phyloP scores from a whole-genome alignment of 1,284 basidiomycete species.

The Heterobasidion occidentale region DNA sequence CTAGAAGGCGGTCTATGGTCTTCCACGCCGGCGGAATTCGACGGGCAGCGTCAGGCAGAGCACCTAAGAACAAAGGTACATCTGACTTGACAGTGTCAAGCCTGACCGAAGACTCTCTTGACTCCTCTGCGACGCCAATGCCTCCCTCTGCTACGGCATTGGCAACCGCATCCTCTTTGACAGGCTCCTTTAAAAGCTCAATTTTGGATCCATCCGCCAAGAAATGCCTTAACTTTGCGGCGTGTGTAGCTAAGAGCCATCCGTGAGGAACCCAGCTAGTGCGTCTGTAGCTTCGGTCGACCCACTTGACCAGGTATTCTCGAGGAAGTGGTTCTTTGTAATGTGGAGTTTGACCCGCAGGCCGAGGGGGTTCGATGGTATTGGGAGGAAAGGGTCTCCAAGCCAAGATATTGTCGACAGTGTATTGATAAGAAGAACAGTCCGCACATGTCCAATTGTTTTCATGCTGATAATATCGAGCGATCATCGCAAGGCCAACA shows the following conservation, averaged over 20 bases:
- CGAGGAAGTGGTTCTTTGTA: constrained; percentile 61
- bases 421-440: constrained; percentile 67
- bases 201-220: constrained; percentile 62
- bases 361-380: constrained; percentile 41
- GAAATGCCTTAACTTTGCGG: constrained; percentile 69
- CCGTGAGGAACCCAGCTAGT: constrained; percentile 85
- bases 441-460: constrained; percentile 74
- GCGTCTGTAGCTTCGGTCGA: constrained; percentile 66
- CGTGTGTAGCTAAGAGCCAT: constrained; percentile 68
- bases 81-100: constrained; percentile 26
- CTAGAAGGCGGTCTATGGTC: constrained; percentile 75
- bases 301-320: constrained; percentile 90
- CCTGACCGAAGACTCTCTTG: constrained; percentile 21
- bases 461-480: constrained; percentile 53
- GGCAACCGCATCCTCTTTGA: constrained; percentile 16
- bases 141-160: constrained; percentile 20
- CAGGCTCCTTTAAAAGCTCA: constrained; percentile 38
- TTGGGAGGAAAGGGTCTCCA: constrained; percentile 77
- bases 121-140: constrained; percentile 21
- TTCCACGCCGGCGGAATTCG: constrained; percentile 71
- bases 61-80: constrained; percentile 21
- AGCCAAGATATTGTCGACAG: constrained; percentile 83
- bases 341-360: constrained; percentile 36
- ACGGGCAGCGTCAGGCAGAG: constrained; percentile 48
- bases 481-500: constrained; percentile 36